phyloP scores from a whole-genome alignment of 345 rosid genomes.

The Theobroma cacao region DNA sequence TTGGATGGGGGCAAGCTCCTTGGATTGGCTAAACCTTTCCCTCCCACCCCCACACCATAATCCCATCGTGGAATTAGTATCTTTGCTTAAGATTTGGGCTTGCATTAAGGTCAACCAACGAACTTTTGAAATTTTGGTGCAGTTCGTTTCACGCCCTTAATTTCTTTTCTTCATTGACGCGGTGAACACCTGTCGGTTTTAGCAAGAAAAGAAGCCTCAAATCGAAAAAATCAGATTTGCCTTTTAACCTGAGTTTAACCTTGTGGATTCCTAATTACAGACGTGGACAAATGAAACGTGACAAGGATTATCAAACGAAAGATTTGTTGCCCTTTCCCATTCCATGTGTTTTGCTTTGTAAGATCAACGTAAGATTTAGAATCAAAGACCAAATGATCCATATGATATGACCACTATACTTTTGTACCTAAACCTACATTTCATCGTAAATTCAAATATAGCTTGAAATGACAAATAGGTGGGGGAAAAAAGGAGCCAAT shows the following conservation, averaged over 20 bases:
- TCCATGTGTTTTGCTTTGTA: neutral
- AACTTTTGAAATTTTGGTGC: neutral
- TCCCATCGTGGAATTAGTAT: neutral
- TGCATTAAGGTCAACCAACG: conserved; percentile 1
- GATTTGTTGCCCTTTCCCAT: neutral
- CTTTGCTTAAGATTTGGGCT: conserved; percentile 1
- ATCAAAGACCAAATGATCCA: neutral
- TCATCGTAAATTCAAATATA: too few species aligned
- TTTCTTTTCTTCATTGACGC: neutral
- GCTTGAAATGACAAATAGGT: too few species aligned
- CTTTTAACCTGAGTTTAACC: neutral
- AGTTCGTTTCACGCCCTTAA: neutral
- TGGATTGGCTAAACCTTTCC: neutral
- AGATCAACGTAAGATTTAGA: neutral
- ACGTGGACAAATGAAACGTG: neutral
- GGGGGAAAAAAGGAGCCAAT: too few species aligned
- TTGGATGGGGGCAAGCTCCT: neutral
- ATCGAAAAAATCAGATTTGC: neutral
- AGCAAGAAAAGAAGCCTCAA: neutral
- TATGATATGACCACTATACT: too few species aligned
- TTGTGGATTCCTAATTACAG: neutral
- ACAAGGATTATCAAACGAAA: neutral
- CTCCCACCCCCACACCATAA: neutral
- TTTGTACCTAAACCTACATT: too few species aligned
- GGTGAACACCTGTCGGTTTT: too few species aligned